Base-by-base conservation (phyloP, 352 stramenopile species). In the Phytophthora kernoviae region DNA sequence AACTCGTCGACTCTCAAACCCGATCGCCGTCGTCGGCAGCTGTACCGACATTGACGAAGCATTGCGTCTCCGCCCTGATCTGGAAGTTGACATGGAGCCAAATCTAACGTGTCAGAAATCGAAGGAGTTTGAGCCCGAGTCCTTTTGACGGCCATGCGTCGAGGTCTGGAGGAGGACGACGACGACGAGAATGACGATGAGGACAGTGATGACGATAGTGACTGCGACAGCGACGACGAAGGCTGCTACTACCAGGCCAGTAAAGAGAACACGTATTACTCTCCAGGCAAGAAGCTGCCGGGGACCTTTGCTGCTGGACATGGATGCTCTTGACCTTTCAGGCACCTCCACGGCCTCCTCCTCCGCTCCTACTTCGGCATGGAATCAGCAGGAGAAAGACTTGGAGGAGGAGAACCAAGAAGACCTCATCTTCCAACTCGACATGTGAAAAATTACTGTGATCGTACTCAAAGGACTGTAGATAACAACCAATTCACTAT, bases 311-410 rank as follows among this genome's bases (percentile, higher is more conserved):
- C 20, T 40, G 10, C 14, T 55, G n/a, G 56, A 68, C 22, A 24
- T 26, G 20, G 41, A 71, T 18, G 50, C 41, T 2, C 41, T 65
- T n/a, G 65, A 79, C 37, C 45, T 79, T 30, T 79, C 65, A 4
- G 58, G 75, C 33, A 75, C 70, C 39, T 79, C 70, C n/a, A 75
- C 70, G n/a, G 61, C 70, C 11, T 79, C 65, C 27, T 73, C 70
- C 10, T 75, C 61, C 18, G 50, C 44, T 11, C 30, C 65, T 21
- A 32, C 36, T 2, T 48, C 48, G 10, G 30, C 61, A 0, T 69
- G 61, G 58, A 26, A 52, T 0, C 54, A 58, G 7, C 47, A 62
- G 17, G 51, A 64, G 5, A 30, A 30, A 40, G 52, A 5, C 18
- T 41, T 20, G 27, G 59, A 68, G 12, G 53, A 66, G 17, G 54